Evolutionary conservation across 306 rosid genomes (phyloP), one percentile per base, ranked within the genome.

Genomic region (Acacia confusa): DNA sequence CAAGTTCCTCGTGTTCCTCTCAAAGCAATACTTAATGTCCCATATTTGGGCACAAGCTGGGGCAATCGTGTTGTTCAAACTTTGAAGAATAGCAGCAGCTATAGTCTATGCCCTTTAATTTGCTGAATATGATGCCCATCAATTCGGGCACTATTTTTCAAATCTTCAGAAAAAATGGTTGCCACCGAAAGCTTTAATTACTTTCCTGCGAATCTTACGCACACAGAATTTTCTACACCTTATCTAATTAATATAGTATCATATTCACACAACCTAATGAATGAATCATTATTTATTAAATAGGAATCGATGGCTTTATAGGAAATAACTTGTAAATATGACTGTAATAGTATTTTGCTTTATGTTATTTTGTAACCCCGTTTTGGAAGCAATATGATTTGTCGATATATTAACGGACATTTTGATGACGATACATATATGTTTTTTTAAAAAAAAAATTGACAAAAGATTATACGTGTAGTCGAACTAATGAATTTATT

Each of bases 121-220:
- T 52, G 24, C 58, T 52, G 58, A 52, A 6, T 2, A 52, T 52
- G 58, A 52, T 50, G n/a, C n/a, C 25, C 60, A 52, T 52, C 60
- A 52, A 52, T 52, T 55, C n/a, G 4, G 61, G 61, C 22, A 55
- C 77, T 53, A 79, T 78, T 76, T 78, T 67, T 44, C 79, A 84
- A 76, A 77, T 68, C 82, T 81, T 79, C 74, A 78, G 32, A 58
- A 45, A 65, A 25, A 68, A 19, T 25, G 79, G 79, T 69, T 83
- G 14, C 85, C 83, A 74, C 88, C 84, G 89, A 87, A 84, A 87
- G 90, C 68, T 50, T 76, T 28, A 19, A 57, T 57, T 57, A 34
- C 69, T 74, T 45, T 60, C 30, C 27, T 41, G n/a, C 30, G 5
- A 58, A 10, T 27, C 34, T 19, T 9, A 16, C 14, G 44, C 32